Evolutionary conservation across 371 early-diverging fungal species (phyloP).

Genomic region (Mucor circinelloides): DNA sequence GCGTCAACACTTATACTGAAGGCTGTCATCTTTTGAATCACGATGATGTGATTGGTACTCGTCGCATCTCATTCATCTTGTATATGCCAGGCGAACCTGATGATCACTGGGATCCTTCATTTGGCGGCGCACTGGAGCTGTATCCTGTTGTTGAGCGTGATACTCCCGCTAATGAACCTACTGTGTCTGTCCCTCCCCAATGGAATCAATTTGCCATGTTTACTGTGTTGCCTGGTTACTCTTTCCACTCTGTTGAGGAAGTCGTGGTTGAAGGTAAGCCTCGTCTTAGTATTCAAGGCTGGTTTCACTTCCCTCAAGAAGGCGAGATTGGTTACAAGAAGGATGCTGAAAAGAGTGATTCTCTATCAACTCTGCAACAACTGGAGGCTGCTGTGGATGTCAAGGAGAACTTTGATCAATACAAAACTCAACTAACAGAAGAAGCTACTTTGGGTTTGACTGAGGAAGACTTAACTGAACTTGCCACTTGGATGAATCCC

Average conservation of each 20-base stretch:
- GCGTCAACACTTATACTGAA: conserved; percentile 59
- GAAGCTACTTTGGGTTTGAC: conserved; percentile 27
- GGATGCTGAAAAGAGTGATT: conserved; percentile 36
- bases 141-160: conserved; percentile 66
- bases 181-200: conserved; percentile 59
- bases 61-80: conserved; percentile 75
- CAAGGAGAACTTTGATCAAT: conserved; percentile 22
- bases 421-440: conserved; percentile 11
- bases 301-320: conserved; percentile 75
- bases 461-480: conserved; percentile 43
- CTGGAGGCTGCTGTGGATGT: conserved; percentile 17
- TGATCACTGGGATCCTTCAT: conserved; percentile 54
- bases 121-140: conserved; percentile 76
- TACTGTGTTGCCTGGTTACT: conserved; percentile 75
- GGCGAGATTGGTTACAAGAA: conserved; percentile 61
- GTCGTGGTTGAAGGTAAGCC: conserved; percentile 62
- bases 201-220: conserved; percentile 83
- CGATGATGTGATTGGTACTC: conserved; percentile 82
- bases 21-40: conserved; percentile 79
- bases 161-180: conserved; percentile 65
- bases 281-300: conserved; percentile 73
- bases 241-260: conserved; percentile 80
- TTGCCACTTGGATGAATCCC: conserved; percentile 65
- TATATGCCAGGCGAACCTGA: conserved; percentile 73
- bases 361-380: conserved; percentile 56